Evolutionary conservation across 192 early-diverging fungal species (phyloP).

Genomic region (Spizellomyces punctatus): DNA sequence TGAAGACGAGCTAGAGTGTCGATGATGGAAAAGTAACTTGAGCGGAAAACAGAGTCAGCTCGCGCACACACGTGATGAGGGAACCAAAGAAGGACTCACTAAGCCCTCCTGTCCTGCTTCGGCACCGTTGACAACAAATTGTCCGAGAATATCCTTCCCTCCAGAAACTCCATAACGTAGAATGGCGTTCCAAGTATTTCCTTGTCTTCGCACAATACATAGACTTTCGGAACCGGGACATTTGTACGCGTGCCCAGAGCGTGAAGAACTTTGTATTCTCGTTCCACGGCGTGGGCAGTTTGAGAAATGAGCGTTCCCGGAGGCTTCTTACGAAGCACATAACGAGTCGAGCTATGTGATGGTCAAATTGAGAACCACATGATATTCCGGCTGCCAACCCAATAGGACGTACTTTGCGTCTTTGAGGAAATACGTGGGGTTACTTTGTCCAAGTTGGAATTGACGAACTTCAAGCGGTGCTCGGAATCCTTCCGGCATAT

Average conservation of each 20-base stretch:
- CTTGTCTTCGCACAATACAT: constrained; percentile 85
- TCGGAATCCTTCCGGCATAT: constrained; percentile 44
- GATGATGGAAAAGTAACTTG: constrained; percentile 58
- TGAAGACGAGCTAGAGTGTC: constrained; percentile 82
- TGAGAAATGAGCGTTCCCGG: constrained; percentile 80
- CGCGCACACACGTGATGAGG: background rate
- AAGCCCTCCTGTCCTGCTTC: constrained; percentile 15
- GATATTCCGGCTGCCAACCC: background rate
- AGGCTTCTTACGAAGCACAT: constrained; percentile 92
- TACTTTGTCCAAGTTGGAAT: constrained; percentile 91
- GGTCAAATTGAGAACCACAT: background rate
- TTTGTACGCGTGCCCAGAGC: constrained; percentile 72
- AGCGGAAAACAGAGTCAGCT: no score
- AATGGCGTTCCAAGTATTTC: constrained; percentile 88
- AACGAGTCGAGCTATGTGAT: constrained; percentile 55
- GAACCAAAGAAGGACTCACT: constrained; percentile 26
- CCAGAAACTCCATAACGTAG: constrained; percentile 94
- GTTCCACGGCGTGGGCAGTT: constrained; percentile 91
- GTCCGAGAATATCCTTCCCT: constrained; percentile 84
- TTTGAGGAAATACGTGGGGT: constrained; percentile 87
- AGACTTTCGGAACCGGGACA: constrained; percentile 90
- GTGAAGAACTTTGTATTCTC: constrained; percentile 81
- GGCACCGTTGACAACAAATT: constrained; percentile 29
- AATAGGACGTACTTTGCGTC: constrained; percentile 47
- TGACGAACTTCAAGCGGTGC: constrained; percentile 75